Evolutionary conservation across 805 yeast species (phyloP), one percentile per base, ranked within the genome.

Genomic region (Ogataea pignaliae): DNA sequence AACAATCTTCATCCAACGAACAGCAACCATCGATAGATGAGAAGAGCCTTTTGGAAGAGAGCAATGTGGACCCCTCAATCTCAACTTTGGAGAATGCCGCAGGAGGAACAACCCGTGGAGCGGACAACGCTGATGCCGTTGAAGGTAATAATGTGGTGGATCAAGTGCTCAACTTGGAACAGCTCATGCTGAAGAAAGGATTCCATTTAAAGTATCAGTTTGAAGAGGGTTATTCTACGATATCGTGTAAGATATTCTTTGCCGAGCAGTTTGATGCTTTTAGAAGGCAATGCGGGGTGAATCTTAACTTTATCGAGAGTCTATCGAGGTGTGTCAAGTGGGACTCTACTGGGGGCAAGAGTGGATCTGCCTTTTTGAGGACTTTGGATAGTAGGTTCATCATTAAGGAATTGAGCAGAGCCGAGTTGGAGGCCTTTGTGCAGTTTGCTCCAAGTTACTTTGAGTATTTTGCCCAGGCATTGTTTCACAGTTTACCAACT

Each of bases 211-310:
- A 89, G 57, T 93, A 91, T 62, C 97, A 90, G 60, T 88, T 88
- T 61, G 84, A 84, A 53, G 97, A 90, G 60, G 95, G 90, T 0
- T 73, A 75, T 32, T 85, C 96, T 0, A 78, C 78, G 14, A 72
- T 93, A 53, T 85, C 96, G 3, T 93, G 99, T 66, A 91, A 91
- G 64, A 85, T 95, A 7, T 93, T 91, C 61, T 93, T 85, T 70
- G 86, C 96, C 6, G 98, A 91, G 56, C 98, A 93, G 60, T 93
- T 93, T 67, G 97, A 91, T 59, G 97, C 98, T 0, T 82, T 93
- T 54, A 71, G 99, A 44, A 74, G 79, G 45, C 83, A 86, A 29
- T 91, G 97, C 69, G 89, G 88, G 1, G 79, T 82, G 44, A 79
- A 79, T 45, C 83, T 77, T 5, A 76, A 76, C 52, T 93, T 83